Base-by-base conservation (phyloP, 2,329 filamentous ascomycete genomes). In the Neofusicoccum sp. region DNA sequence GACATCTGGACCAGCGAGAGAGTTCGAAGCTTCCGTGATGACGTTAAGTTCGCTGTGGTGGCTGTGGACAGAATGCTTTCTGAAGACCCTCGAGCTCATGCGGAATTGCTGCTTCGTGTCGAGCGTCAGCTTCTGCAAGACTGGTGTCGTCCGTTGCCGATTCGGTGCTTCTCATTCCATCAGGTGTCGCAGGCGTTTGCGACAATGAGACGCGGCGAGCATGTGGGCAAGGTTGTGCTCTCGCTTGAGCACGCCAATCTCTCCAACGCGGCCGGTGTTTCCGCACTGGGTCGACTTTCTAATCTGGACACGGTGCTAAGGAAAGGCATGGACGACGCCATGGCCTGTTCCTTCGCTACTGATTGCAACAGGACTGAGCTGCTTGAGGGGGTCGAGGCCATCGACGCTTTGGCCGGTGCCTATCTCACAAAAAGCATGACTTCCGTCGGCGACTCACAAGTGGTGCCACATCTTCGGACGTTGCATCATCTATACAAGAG, bases 161-260 rank as follows among this genome's bases (percentile, higher is more conserved):
- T 41, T n/a, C 38, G 20, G 38, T 6, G 14, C 5, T 41, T 41
- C 38, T 14, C 38, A 3, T 41, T 41, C n/a, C n/a, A 6, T 8
- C 14, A 41, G 14, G 38, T 41, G 4, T 12, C 38, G 6, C n/a
- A 41, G 14, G 38, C 38, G 3, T 41, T 41, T 8, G 6, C 4
- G 6, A 16, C 6, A 7, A 41, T 41, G 38, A 41, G 38, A 6
- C 38, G 38, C 1, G 60, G 66, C 6, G 41, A 61, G 11, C 30
- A 28, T 5, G 51, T 65, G 31, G 63, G 63, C 4, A 67, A 66
- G 28, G 60, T 60, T 12, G 63, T 69, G 1, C 51, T 71, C 3
- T 41, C 38, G 11, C 38, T 41, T 41, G 38, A 41, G n/a, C 38
- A 41, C n/a, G 38, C 38, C 38, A 8, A 14, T 7, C 12, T 41